Conservation (phyloP, 305 asterid genomes). For the Ruellia speciosa region DNA sequence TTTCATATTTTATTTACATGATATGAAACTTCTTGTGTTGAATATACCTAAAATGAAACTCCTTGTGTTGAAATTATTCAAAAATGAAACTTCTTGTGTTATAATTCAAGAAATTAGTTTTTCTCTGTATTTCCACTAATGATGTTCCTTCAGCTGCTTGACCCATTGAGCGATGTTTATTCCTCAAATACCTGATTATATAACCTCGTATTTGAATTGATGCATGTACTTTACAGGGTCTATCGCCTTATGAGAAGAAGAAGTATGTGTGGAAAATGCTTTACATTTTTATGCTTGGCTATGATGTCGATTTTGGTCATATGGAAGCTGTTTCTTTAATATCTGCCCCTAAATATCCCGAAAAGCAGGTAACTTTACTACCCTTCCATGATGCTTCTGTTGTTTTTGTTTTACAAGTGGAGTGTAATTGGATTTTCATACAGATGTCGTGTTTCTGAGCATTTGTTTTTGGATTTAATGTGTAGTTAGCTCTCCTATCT, state of each 20-base stretch:
- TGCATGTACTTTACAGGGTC: constrained; percentile 41
- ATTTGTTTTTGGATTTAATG: too few species aligned
- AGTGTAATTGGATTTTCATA: not conserved
- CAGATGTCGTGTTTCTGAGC: not conserved
- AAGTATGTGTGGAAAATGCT: constrained; percentile 99
- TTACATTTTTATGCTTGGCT: constrained; percentile 95
- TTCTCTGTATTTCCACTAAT: not conserved
- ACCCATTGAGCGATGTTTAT: not conserved
- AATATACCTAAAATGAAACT: not conserved
- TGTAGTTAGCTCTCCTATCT: too few species aligned
- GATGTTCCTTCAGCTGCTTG: constrained; percentile 1
- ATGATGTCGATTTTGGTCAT: constrained; percentile 99
- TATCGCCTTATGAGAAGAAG: constrained; percentile 92
- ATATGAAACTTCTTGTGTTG: not conserved
- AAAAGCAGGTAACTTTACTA: constrained; percentile 68
- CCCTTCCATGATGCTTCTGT: too few species aligned
- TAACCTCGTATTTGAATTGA: constrained; percentile 5
- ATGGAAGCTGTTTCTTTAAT: constrained; percentile 99
- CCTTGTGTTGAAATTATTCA: too few species aligned
- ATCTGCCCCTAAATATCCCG: constrained; percentile 99
- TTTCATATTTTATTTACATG: too few species aligned
- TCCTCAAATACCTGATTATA: constrained; percentile 3
- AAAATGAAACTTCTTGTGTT: too few species aligned
- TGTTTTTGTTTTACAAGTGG: not conserved
- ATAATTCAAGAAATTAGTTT: not conserved